Percentiles rank a stretch among this genome's conserved stretches.
Conservation (phyloP, 371 early-diverging fungal species). For the Syncephalis fuscata region DNA sequence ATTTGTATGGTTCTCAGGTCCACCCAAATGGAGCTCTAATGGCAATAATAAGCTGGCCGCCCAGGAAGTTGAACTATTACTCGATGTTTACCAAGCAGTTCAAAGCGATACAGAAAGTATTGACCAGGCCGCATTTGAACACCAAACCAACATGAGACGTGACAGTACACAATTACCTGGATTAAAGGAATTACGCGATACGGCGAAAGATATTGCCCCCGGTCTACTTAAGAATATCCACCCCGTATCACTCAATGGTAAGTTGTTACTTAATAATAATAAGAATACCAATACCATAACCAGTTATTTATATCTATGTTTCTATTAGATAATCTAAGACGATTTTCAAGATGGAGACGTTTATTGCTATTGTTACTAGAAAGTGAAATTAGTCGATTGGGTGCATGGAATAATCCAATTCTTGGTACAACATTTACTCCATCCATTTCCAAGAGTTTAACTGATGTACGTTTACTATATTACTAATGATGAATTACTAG, state of each 20-base stretch:
- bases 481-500: not conserved
- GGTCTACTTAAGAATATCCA: no score
- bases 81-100: slow-evolving; percentile 43
- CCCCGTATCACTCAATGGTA: no score
- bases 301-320: no score
- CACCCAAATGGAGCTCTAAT: slow-evolving; percentile 52
- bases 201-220: no score
- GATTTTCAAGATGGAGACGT: slow-evolving; percentile 19
- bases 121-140: slow-evolving; percentile 13
- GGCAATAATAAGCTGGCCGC: slow-evolving; percentile 46
- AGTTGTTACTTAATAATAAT: no score
- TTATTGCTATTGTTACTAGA: slow-evolving; percentile 69
- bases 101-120: slow-evolving; percentile 36
- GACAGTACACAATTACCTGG: not conserved
- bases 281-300: no score
- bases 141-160: slow-evolving; percentile 23
- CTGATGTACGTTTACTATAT: not conserved
- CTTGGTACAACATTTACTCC: slow-evolving; percentile 5
- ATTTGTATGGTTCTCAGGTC: slow-evolving; percentile 53
- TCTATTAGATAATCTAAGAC: no score
- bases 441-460: no score
- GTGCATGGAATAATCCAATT: slow-evolving; percentile 67
- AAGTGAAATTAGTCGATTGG: slow-evolving; percentile 65
- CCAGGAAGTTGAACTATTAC: slow-evolving; percentile 44
- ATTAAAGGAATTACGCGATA: no score